Percentiles rank a stretch among this genome's conserved stretches.
Evolutionary conservation across 2,329 filamentous ascomycete genomes (phyloP).

Genomic region (Parafenestella ontariensis): DNA sequence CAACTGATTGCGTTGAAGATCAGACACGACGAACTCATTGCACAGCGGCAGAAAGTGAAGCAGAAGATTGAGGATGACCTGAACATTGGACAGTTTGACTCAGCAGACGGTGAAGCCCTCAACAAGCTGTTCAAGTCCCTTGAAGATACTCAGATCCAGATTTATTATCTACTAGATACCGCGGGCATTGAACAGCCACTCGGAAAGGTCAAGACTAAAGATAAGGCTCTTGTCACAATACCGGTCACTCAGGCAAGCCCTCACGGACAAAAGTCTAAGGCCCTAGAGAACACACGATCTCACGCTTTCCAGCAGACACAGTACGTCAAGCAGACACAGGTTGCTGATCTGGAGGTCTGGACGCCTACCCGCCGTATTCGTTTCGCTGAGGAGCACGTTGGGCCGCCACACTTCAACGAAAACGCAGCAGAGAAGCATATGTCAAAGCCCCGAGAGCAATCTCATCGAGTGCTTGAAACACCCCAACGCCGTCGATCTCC

Average conservation of each 20-base stretch:
- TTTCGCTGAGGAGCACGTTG: slow-evolving; percentile 29
- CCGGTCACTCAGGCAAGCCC: slow-evolving; percentile 42
- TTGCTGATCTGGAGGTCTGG: slow-evolving; percentile 33
- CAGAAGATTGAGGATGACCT: slow-evolving; percentile 41
- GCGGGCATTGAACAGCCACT: slow-evolving; percentile 35
- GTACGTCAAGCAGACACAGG: slow-evolving; percentile 42
- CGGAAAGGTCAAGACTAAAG: slow-evolving; percentile 13
- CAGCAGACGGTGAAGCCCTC: slow-evolving; percentile 32
- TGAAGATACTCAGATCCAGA: slow-evolving; percentile 37
- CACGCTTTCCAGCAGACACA: slow-evolving; percentile 43
- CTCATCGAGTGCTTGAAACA: slow-evolving; percentile 32
- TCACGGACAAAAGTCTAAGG: slow-evolving; percentile 14
- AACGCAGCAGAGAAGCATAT: background rate
- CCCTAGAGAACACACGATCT: slow-evolving; percentile 9
- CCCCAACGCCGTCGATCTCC: slow-evolving; percentile 27
- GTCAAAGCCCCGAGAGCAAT: slow-evolving; percentile 14
- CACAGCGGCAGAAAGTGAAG: slow-evolving; percentile 30
- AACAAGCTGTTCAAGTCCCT: slow-evolving; percentile 34
- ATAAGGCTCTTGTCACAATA: slow-evolving; percentile 30
- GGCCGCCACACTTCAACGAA: background rate
- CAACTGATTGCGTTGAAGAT: slow-evolving; percentile 29
- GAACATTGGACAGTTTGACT: slow-evolving; percentile 35
- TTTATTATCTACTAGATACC: slow-evolving; percentile 33
- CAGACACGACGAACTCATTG: slow-evolving; percentile 24
- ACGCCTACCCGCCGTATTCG: slow-evolving; percentile 36